A percentile compares a stretch with the other conserved stretches of the same genome.
These are phyloP conservation scores for Naematelia aurantialba DNA, from an alignment of 768 basidiomycete genomes.

Conservation along the genomic window DNA sequence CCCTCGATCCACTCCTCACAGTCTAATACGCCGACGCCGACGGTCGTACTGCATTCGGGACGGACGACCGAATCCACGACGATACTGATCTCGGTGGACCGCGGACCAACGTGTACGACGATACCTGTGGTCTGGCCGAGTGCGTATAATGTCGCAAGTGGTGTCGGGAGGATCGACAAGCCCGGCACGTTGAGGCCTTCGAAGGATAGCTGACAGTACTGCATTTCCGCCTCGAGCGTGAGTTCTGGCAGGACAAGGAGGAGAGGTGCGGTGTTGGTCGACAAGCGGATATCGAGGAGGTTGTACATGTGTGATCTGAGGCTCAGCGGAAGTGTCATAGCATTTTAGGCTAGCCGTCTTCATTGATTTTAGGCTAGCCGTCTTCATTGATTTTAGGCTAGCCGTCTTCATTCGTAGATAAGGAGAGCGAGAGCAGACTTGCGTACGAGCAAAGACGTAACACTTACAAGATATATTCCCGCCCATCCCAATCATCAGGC, in stretches of 20 bases:
- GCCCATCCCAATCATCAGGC: conserved; percentile 39
- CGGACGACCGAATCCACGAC: conserved; percentile 41
- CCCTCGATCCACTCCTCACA: conserved; percentile 30
- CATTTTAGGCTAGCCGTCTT: background rate
- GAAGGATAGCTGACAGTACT: conserved; percentile 45
- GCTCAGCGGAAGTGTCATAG: conserved; percentile 4
- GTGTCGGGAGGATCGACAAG: conserved; percentile 36
- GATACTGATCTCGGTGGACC: conserved; percentile 23
- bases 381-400: background rate
- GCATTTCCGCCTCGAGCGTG: conserved; percentile 30
- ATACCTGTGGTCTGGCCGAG: conserved; percentile 43
- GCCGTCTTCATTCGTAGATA: background rate
- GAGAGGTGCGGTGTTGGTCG: conserved; percentile 38
- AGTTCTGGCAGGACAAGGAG: conserved; percentile 40
- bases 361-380: background rate
- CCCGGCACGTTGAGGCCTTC: conserved; percentile 44
- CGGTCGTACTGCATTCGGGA: conserved; percentile 35
- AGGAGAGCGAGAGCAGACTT: background rate
- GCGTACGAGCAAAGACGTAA: background rate
- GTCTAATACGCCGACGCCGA: conserved; percentile 34
- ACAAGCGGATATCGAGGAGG: conserved; percentile 26
- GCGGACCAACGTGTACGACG: conserved; percentile 36
- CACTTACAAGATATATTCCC: conserved; percentile 37
- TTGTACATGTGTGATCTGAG: conserved; percentile 29
- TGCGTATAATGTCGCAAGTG: conserved; percentile 41